Conservation (phyloP, 805 yeast genomes). For the Yarrowia porcina region DNA sequence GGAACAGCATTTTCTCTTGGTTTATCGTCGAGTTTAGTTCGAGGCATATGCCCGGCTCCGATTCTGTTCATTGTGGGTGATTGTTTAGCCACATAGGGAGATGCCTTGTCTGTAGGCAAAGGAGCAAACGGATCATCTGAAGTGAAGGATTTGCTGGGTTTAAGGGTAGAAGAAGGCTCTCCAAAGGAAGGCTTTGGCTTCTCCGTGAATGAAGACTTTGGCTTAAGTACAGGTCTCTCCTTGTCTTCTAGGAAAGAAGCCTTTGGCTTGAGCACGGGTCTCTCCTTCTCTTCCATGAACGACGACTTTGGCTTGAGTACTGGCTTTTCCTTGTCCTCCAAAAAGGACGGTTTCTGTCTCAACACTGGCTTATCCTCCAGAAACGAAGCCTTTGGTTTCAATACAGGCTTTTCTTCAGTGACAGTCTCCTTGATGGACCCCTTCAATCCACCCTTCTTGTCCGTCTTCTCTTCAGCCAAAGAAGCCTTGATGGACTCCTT, state of each 20-base stretch:
- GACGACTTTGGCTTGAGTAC: neutral
- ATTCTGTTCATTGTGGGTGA: conserved; percentile 11
- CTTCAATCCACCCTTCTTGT: neutral
- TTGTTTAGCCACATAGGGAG: neutral
- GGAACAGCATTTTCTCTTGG: neutral
- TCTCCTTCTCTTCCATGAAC: neutral
- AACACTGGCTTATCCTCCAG: too few species aligned
- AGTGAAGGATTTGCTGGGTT: neutral
- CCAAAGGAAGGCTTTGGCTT: too few species aligned
- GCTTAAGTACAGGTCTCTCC: neutral
- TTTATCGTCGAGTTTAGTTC: conserved; percentile 4
- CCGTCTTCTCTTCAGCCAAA: neutral
- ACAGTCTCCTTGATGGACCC: neutral
- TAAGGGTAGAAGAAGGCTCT: too few species aligned
- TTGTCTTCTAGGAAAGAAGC: neutral
- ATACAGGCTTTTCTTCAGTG: neutral
- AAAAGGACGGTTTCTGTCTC: too few species aligned
- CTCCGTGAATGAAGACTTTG: neutral
- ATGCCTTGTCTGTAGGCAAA: conserved; percentile 9
- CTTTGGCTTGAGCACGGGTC: neutral
- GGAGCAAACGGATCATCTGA: conserved; percentile 8
- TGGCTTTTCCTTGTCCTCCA: too few species aligned
- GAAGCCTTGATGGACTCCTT: conserved; percentile 13
- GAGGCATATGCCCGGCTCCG: conserved; percentile 12
- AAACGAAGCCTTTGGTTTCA: too few species aligned